Base-by-base conservation (phyloP, 1,284 basidiomycete species). In the Neonothopanus nambi region DNA sequence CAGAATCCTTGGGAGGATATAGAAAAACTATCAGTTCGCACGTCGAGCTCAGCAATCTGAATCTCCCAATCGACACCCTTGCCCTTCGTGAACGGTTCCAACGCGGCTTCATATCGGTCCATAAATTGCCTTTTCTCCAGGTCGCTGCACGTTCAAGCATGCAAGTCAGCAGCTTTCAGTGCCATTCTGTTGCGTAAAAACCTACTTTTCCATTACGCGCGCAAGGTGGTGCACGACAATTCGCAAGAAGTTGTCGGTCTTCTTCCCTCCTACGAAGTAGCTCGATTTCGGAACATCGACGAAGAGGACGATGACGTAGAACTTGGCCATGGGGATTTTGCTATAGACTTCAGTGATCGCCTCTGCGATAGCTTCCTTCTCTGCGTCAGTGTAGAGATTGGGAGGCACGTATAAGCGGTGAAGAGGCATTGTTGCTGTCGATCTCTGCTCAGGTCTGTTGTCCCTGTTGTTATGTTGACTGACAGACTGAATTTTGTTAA, bases 271-370 rank as follows among this genome's bases (percentile, higher is more conserved):
- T 3, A 59, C 59, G 21, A 57, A 59, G 37, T 52, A 56, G 39
- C 59, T 53, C 20, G 46, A 50, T 7, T 51, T 18, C 2, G 52
- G 55, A 13, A 63, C 49, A 11, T 63, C 57, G 38, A 62, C 58
- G 49, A 63, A 63, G 43, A 59, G 35, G 23, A 63, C 57, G 1
- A 60, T 54, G 30, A 63, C 61, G 48, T 59, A 62, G 56, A 63
- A 63, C 7, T 35, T 13, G 3, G 62, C 60, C 12, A 62, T 45
- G 3, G 58, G 60, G 17, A 60, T 48, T 15, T 2, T 1, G 1
- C 24, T 26, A 49, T 63, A 63, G 26, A 62, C 9, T 1, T 47
- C 33, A 1, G 62, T 63, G 20, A 62, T 62, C 2, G 59, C 57
- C n/a, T 51, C 26, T 1, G 59, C 47, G 21, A 63, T 52, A 1